phyloP scores from a whole-genome alignment of 495 filamentous ascomycete species.

The Penicillium robsamsonii region DNA sequence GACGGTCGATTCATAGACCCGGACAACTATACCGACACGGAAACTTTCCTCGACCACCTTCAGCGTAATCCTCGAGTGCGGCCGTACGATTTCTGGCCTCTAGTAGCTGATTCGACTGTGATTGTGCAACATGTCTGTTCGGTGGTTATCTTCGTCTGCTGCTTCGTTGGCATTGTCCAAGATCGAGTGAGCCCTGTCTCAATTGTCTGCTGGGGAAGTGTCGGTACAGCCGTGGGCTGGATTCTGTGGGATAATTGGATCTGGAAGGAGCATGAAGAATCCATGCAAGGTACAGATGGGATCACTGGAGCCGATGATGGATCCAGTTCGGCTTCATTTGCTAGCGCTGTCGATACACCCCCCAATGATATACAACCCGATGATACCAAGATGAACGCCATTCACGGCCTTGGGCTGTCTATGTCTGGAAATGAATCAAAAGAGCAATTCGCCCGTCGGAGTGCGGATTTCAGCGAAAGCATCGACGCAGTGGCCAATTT shows the following conservation, averaged over 20 bases:
- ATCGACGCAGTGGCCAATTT: conserved; percentile 8
- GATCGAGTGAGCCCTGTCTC: conserved; percentile 81
- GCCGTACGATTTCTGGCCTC: conserved; percentile 96
- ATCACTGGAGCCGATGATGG: conserved; percentile 45
- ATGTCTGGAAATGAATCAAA: conserved; percentile 35
- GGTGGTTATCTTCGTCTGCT: conserved; percentile 89
- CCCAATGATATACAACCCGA: conserved; percentile 22
- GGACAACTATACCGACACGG: conserved; percentile 97
- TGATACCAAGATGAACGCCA: conserved; percentile 32
- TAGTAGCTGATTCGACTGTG: conserved; percentile 92
- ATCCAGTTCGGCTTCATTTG: conserved; percentile 46
- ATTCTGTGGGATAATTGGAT: conserved; percentile 88
- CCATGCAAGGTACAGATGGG: conserved; percentile 28
- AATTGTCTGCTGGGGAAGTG: conserved; percentile 78
- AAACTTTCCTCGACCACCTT: conserved; percentile 91
- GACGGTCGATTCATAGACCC: conserved; percentile 61
- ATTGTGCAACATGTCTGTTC: conserved; percentile 96
- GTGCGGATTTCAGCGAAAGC: conserved; percentile 18
- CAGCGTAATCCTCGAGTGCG: conserved; percentile 92
- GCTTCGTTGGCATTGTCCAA: conserved; percentile 86
- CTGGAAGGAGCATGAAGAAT: conserved; percentile 55
- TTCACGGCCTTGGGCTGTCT: conserved; percentile 49
- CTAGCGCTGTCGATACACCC: conserved; percentile 37
- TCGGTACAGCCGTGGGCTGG: conserved; percentile 86
- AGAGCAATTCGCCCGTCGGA: conserved; percentile 25